Evolutionary conservation across 225 moss, liverwort and hornwort genomes (phyloP).

Genomic region (Straminergon stramineum): DNA sequence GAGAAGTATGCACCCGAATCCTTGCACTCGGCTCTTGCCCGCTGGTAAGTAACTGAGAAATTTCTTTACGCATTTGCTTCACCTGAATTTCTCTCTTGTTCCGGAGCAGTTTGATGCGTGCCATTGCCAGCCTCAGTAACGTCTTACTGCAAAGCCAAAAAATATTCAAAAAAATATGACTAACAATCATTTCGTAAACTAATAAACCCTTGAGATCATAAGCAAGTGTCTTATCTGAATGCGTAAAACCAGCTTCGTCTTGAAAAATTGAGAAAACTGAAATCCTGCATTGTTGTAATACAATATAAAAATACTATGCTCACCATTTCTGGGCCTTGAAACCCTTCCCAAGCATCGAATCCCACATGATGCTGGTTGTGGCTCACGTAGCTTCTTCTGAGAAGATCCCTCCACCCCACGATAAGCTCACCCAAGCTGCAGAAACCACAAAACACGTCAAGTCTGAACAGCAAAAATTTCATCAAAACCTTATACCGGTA

Average conservation of each 20-base stretch:
- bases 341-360: constrained; percentile 91
- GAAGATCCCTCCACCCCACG: background rate
- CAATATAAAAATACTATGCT: background rate
- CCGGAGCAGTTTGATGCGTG: constrained; percentile 94
- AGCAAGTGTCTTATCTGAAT: background rate
- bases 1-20: constrained; percentile 61
- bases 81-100: constrained; percentile 95
- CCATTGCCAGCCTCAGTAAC: constrained; percentile 87
- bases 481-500: background rate
- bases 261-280: background rate
- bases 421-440: background rate
- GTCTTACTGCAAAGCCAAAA: constrained; percentile 63
- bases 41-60: constrained; percentile 70
- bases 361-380: constrained; percentile 37
- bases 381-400: background rate
- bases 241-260: background rate
- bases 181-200: background rate
- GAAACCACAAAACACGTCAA: background rate
- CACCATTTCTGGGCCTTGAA: constrained; percentile 98
- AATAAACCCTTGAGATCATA: background rate
- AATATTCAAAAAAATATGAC: background rate
- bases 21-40: constrained; percentile 97
- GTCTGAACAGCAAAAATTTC: background rate
- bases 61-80: constrained; percentile 94
- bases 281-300: background rate